phyloP scores from a whole-genome alignment of 1,284 basidiomycete species.

The Fistulina hepatica region DNA sequence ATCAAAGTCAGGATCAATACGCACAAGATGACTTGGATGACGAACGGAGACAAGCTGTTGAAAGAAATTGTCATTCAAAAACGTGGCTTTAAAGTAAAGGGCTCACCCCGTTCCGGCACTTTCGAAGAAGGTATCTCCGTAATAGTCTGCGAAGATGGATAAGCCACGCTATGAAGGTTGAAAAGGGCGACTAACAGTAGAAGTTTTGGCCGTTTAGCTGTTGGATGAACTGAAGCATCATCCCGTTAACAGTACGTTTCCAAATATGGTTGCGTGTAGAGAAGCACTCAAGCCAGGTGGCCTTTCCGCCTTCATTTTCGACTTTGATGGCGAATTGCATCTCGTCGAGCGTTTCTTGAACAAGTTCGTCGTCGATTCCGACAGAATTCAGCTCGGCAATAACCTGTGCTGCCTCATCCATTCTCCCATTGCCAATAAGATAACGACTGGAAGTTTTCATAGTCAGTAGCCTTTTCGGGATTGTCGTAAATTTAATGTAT shows the following conservation, averaged over 20 bases:
- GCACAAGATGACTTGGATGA: slow-evolving; percentile 63
- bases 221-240: slow-evolving; percentile 77
- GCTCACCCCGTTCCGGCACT: slow-evolving; percentile 55
- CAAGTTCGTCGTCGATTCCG: slow-evolving; percentile 47
- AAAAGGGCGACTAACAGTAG: slow-evolving; percentile 40
- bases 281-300: slow-evolving; percentile 73
- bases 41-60: slow-evolving; percentile 50
- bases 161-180: neutral
- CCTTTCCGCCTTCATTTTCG: slow-evolving; percentile 70
- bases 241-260: slow-evolving; percentile 63
- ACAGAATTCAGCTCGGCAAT: slow-evolving; percentile 60
- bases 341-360: slow-evolving; percentile 56
- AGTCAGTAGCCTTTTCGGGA: neutral
- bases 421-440: slow-evolving; percentile 42
- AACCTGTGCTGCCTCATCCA: slow-evolving; percentile 45
- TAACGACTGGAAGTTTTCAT: slow-evolving; percentile 36
- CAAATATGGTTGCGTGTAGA: slow-evolving; percentile 56
- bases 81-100: slow-evolving; percentile 1
- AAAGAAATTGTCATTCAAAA: neutral
- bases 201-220: slow-evolving; percentile 72
- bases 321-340: slow-evolving; percentile 55
- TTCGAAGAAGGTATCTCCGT: slow-evolving; percentile 77
- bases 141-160: slow-evolving; percentile 45
- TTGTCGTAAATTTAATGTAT: too few relatives aligned
- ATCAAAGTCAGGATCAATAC: too few relatives aligned